A percentile compares a stretch with the other conserved stretches of the same genome.
phyloP scores from a whole-genome alignment of 192 early-diverging fungal genomes.

The Phycomyces blakesleeanus region DNA sequence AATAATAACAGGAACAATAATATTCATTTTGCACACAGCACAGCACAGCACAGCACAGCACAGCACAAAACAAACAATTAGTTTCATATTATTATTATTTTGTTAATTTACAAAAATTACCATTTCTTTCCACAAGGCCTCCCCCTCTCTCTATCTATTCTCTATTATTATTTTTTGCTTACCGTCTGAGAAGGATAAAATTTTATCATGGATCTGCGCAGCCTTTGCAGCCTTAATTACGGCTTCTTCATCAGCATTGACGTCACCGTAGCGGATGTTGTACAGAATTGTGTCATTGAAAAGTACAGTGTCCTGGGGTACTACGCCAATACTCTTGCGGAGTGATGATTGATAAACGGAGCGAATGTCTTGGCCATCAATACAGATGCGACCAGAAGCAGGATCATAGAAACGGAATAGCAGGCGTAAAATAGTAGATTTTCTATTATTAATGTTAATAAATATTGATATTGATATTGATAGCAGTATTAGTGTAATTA shows the following conservation, averaged over 20 bases:
- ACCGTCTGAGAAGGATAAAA: slow-evolving; percentile 71
- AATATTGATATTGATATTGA: no score
- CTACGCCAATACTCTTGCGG: slow-evolving; percentile 83
- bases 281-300: slow-evolving; percentile 95
- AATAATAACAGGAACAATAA: slow-evolving; percentile 1
- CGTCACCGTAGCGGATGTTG: slow-evolving; percentile 89
- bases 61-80: no score
- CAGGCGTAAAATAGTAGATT: slow-evolving; percentile 74
- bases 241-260: slow-evolving; percentile 62
- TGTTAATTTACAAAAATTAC: no score
- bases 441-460: slow-evolving; percentile 29
- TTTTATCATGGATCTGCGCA: slow-evolving; percentile 81
- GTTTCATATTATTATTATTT: no score
- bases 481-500: no score
- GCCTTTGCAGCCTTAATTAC: slow-evolving; percentile 66
- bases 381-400: slow-evolving; percentile 68
- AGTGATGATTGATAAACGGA: slow-evolving; percentile 66
- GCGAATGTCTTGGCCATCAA: slow-evolving; percentile 84
- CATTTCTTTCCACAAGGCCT: no score
- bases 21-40: no score
- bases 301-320: slow-evolving; percentile 92
- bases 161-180: no score
- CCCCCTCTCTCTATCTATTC: no score
- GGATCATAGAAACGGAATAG: slow-evolving; percentile 93
- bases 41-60: no score